A percentile compares a stretch with the other conserved stretches of the same genome.
phyloP scores from a whole-genome alignment of 768 basidiomycete genomes.

The Mycena polygramma region DNA sequence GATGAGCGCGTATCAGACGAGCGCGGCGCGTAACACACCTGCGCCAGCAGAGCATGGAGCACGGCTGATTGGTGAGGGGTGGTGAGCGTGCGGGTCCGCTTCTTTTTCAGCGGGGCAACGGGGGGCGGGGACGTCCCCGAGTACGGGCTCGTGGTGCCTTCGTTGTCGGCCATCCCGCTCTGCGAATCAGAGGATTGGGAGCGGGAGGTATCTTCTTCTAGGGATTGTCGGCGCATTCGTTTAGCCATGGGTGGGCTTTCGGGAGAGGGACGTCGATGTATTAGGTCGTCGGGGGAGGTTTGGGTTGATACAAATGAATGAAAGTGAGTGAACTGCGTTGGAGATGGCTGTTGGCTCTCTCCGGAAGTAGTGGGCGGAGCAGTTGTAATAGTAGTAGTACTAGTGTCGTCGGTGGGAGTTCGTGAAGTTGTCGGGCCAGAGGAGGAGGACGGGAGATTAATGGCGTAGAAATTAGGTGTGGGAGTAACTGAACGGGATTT shows the following conservation, averaged over 20 bases:
- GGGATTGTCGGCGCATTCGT: conserved; percentile 55
- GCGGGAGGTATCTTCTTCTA: conserved; percentile 49
- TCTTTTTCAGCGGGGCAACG: conserved; percentile 75
- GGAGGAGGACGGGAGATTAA: conserved; percentile 52
- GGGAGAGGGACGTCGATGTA: conserved; percentile 41
- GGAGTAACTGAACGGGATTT: conserved; percentile 61
- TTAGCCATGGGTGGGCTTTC: conserved; percentile 58
- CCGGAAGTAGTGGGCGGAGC: conserved; percentile 29
- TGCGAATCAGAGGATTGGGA: conserved; percentile 66
- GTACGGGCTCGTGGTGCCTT: conserved; percentile 56
- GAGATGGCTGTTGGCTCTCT: conserved; percentile 44
- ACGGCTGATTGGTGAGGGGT: conserved; percentile 92
- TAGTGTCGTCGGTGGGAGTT: conserved; percentile 54
- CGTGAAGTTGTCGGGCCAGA: conserved; percentile 57
- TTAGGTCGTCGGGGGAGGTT: conserved; percentile 41
- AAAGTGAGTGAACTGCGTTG: conserved; percentile 42
- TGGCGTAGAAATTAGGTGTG: conserved; percentile 54
- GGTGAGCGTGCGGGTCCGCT: conserved; percentile 85
- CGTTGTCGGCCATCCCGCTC: conserved; percentile 69
- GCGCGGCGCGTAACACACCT: conserved; percentile 63
- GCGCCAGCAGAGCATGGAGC: conserved; percentile 87
- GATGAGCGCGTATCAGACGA: conserved; percentile 29
- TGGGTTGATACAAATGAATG: conserved; percentile 47
- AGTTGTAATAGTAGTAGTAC: conserved; percentile 37
- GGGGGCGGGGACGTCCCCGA: conserved; percentile 53